Evolutionary conservation across 176 grass and related monocot genomes (phyloP).

Genomic region (Triticum turgidum): DNA sequence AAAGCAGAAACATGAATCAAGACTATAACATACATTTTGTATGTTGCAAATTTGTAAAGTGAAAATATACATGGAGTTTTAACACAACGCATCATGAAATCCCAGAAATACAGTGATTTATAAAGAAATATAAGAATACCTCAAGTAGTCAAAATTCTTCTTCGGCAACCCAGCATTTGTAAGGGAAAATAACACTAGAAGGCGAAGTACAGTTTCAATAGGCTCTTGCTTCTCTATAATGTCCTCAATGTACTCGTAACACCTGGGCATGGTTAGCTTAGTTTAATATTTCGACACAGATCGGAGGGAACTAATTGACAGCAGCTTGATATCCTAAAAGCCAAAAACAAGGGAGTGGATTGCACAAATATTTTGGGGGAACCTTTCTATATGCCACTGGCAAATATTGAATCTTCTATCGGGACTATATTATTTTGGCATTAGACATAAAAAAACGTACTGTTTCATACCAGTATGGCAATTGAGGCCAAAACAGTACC

Average conservation of each 20-base stretch:
- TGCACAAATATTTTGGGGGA: not conserved
- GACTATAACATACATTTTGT: not conserved
- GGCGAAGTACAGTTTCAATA: slow-evolving; percentile 69
- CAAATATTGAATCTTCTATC: not conserved
- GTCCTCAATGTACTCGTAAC: slow-evolving; percentile 96
- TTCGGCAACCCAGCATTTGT: slow-evolving; percentile 90
- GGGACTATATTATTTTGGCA: not conserved
- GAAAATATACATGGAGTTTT: not conserved
- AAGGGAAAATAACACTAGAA: slow-evolving; percentile 87
- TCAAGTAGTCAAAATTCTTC: slow-evolving; percentile 84
- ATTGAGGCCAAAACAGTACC: not conserved
- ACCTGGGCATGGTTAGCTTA: slow-evolving; percentile 52
- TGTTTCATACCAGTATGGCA: not conserved
- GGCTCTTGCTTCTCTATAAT: slow-evolving; percentile 97
- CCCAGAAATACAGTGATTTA: not conserved
- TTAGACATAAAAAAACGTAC: not conserved
- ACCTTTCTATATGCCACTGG: not conserved
- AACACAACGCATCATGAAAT: not conserved
- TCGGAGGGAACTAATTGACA: not conserved
- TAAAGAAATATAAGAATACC: slow-evolving; percentile 50
- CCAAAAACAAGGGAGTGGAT: not conserved
- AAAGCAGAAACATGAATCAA: not conserved
- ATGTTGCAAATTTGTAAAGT: not conserved
- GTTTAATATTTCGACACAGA: slow-evolving; percentile 6
- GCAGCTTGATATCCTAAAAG: not conserved